Evolutionary conservation across 306 rosid species (phyloP), one percentile per base, ranked within the genome.

Genomic region (Medicago arabica): DNA sequence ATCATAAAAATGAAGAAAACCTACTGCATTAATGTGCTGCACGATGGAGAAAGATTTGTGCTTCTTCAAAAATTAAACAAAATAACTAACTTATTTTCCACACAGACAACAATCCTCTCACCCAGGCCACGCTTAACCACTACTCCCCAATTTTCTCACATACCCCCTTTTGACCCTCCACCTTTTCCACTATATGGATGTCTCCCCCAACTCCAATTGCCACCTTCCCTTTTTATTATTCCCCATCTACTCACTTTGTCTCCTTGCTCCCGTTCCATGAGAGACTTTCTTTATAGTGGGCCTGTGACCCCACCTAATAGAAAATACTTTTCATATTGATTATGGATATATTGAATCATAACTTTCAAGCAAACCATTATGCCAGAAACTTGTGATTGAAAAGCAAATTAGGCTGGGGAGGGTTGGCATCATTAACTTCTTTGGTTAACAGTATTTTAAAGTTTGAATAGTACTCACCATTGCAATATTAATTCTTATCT

Each of bases 381-480:
- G 17, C 15, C 7, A 41, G 6, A 41, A 72, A 41, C 7, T 72
- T 25, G 4, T 25, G 41, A 60, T 17, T 55, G 57, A 18, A 39
- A 58, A 39, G 10, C 7, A 15, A 34, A 34, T 4, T 67, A 23
- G 39, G 4, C 8, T 4, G 16, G n/a, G 17, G 38, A 28, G 41
- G 55, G 43, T 62, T 50, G 60, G 69, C 67, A 51, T 57, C 64
- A 44, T 44, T 73, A 65, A 10, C 59, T 62, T 72, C 53, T 71
- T 19, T 44, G 18, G 50, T 12, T 39, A 25, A 40, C 43, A 25
- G 40, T 10, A 0, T 14, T 19, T 46, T 36, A 7, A 18, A 67
- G 8, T 69, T 9, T 51, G 28, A 58, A 55, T 17, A 25, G 5
- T 28, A 69, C 77, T 17, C 53, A 38, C 28, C 43, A 8, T n/a